Base-by-base conservation (phyloP, 768 basidiomycete genomes). In the Hygrophorus russula region DNA sequence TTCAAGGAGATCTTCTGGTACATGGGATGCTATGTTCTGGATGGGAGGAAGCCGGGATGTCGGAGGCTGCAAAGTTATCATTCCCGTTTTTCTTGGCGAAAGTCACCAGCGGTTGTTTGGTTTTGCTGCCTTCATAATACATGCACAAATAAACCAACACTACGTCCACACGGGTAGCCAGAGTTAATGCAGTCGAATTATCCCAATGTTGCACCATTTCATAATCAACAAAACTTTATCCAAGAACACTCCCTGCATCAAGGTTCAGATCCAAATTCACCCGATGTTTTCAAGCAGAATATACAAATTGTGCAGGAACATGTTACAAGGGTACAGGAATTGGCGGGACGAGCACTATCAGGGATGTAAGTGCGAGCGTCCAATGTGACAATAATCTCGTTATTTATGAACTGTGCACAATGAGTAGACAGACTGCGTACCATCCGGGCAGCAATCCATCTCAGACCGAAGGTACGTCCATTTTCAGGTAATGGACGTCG, bases 261-360 rank as follows among this genome's bases (percentile, higher is more conserved):
- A 54, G 59, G 60, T 20, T 45, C 58, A 7, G 80, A 82, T 46
- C 71, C 69, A 12, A 81, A 74, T 46, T 76, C 79, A 17, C 73
- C 76, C 12, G 76, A 73, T 19, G 45, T 67, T n/a, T 79, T 84
- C 64, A 77, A 74, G 48, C 71, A 74, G 40, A 78, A 76, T 53
- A 47, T 79, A 1, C 67, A 66, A 32, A 41, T 69, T 12, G 62
- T 69, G 0, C 66, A 70, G 42, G 67, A 71, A 31, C 70, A 75
- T 14, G 66, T 80, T 20, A 49, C 65, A 2, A 59, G 70, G 10
- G 58, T 81, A 1, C 72, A 76, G 47, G 56, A 56, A 2, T 58
- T 74, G 2, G 73, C 78, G 0, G 64, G 71, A 39, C 67, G 58
- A 32, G 68, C 73, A 7, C 52, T 78, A 20, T 56, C 60, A 11